These are phyloP conservation scores for Francoa sonchifolia DNA, from an alignment of 441 rosid genomes.

Conservation along the genomic window DNA sequence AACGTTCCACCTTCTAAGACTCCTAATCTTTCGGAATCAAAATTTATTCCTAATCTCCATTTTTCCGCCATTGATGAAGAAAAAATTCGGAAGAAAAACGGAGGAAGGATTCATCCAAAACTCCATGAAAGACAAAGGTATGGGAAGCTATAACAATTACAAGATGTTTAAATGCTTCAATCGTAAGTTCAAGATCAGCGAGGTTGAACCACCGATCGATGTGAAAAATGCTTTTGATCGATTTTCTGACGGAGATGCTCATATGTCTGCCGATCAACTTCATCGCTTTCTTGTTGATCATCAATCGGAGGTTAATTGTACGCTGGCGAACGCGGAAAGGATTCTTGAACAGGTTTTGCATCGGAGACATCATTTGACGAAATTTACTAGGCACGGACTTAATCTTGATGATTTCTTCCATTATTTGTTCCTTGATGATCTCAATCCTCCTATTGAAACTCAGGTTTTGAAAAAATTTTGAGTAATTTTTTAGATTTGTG, in stretches of 20 bases:
- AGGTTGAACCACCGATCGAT: conserved; percentile 42
- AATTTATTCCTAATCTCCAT: too few species aligned
- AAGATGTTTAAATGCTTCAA: conserved; percentile 46
- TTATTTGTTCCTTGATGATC: conserved; percentile 32
- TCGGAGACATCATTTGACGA: conserved; percentile 25
- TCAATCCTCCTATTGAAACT: conserved; percentile 34
- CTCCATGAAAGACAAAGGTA: not conserved
- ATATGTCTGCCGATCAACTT: conserved; percentile 30
- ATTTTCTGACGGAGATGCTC: conserved; percentile 22
- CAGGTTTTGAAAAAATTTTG: conserved; percentile 13
- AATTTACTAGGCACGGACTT: conserved; percentile 21
- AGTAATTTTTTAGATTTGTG: not conserved
- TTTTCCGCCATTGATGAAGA: too few species aligned
- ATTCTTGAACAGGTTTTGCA: conserved; percentile 29
- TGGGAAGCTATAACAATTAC: conserved; percentile 28
- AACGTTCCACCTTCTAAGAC: too few species aligned
- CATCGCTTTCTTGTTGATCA: conserved; percentile 27
- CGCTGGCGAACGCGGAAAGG: conserved; percentile 28
- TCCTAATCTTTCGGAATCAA: too few species aligned
- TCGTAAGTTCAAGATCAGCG: conserved; percentile 48
- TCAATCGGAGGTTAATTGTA: conserved; percentile 25
- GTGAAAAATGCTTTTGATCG: conserved; percentile 26
- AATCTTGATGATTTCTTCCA: conserved; percentile 46
- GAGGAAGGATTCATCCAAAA: not conserved
- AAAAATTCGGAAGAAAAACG: too few species aligned